Percentiles rank a stretch among this genome's conserved stretches.
Evolutionary conservation across 768 basidiomycete genomes (phyloP).

Genomic region (Rhodotorula babjevae): DNA sequence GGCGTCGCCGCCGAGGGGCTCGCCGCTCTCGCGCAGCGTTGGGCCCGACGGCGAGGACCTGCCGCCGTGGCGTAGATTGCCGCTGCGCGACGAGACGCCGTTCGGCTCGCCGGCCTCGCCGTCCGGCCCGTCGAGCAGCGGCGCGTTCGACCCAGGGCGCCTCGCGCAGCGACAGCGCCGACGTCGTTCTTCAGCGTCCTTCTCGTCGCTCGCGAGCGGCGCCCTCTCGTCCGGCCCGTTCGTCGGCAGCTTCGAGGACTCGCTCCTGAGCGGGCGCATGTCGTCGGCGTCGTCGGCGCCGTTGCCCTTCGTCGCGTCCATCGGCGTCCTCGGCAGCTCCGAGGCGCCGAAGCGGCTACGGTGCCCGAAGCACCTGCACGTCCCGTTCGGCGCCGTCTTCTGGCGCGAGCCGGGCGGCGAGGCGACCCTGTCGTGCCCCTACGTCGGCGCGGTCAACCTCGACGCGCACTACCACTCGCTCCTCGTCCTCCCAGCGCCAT

Average conservation of each 20-base stretch:
- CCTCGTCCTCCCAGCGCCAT: slow-evolving; percentile 2
- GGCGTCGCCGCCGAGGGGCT: slow-evolving; percentile 6
- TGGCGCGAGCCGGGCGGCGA: slow-evolving; percentile 32
- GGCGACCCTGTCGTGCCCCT: slow-evolving; percentile 36
- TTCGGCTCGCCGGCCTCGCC: neutral
- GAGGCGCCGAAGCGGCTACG: slow-evolving; percentile 27
- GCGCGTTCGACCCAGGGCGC: neutral
- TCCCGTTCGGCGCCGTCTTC: slow-evolving; percentile 38
- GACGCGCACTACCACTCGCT: slow-evolving; percentile 37
- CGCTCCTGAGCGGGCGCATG: slow-evolving; percentile 45
- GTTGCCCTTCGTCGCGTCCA: slow-evolving; percentile 40
- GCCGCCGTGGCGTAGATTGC: neutral
- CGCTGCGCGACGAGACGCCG: neutral
- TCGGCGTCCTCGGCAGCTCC: slow-evolving; percentile 37
- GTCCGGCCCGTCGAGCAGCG: too few relatives aligned
- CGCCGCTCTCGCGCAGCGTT: slow-evolving; percentile 4
- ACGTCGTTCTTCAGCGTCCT: slow-evolving; percentile 8
- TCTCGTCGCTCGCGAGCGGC: neutral
- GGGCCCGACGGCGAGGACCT: neutral
- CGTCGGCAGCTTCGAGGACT: slow-evolving; percentile 44
- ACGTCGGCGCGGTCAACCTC: slow-evolving; percentile 46
- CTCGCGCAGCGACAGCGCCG: slow-evolving; percentile 1
- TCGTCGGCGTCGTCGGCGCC: slow-evolving; percentile 35
- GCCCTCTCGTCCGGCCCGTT: slow-evolving; percentile 16
- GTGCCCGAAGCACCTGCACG: slow-evolving; percentile 38